Base-by-base conservation (phyloP, 306 rosid genomes). In the Glycine latifolia region DNA sequence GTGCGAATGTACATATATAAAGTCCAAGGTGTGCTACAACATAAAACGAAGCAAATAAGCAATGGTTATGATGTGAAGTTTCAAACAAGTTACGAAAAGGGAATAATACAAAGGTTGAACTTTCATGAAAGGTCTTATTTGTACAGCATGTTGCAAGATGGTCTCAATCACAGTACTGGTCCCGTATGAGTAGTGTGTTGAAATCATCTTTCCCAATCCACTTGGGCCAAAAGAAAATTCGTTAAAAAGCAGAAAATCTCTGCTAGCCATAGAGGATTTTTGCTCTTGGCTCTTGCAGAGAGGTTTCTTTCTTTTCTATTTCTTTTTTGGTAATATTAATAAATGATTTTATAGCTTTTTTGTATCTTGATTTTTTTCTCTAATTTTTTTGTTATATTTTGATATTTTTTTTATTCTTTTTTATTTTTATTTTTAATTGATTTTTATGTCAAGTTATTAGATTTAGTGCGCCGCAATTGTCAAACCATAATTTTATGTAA, bases 161-260 rank as follows among this genome's bases (percentile, higher is more conserved):
- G 77, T 79, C 70, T 46, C 41, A 41, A 74, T 59, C 77, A 73
- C 3, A 78, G 31, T 8, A 33, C n/a, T 67, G 77, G 46, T 75
- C 84, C 81, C 77, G 4, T 53, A 26, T 48, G 31, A 85, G 72
- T 52, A 85, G 72, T 52, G 43, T 76, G 49, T 37, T 76, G 5
- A 50, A 46, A 81, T 71, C 78, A 85, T 70, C 79, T 76, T 71
- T 76, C 78, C 44, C 82, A 49, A 69, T 6, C 26, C 35, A 67
- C 43, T 68, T 9, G 8, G 33, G 3, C 61, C 20, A 17, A 67
- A 75, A 71, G 26, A 76, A 33, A 72, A 62, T 75, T 84, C 35
- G 59, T 50, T 61, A 1, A 8, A 14, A 73, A 74, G 68, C 26
- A 35, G 26, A 48, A 79, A 79, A 56, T 56, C 10, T 37, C 41